Conservation (phyloP, 1,284 basidiomycete species). For the Schizophyllum commune region DNA sequence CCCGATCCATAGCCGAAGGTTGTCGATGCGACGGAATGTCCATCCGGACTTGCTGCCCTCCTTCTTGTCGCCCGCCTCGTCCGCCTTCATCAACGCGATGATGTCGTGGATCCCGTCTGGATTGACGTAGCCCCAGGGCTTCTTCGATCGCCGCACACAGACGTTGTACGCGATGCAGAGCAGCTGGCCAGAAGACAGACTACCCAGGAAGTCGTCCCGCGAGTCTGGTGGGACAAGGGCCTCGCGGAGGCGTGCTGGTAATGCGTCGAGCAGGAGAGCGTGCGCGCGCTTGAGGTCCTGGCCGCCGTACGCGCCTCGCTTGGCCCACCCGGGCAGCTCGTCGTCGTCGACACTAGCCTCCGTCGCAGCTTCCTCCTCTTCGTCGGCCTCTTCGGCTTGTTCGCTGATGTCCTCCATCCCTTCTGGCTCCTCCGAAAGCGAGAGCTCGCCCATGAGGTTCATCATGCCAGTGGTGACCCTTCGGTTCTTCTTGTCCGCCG, state of each 20-base stretch:
- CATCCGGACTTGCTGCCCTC: constrained; percentile 42
- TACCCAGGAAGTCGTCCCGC: constrained; percentile 39
- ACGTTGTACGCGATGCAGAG: constrained; percentile 77
- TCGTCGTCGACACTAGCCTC: constrained; percentile 47
- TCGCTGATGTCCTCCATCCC: constrained; percentile 42
- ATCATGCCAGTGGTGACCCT: constrained; percentile 50
- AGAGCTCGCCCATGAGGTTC: constrained; percentile 37
- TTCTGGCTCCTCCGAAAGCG: constrained; percentile 53
- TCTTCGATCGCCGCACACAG: constrained; percentile 68
- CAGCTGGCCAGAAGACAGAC: constrained; percentile 70
- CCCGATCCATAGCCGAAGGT: constrained; percentile 77
- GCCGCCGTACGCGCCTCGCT: constrained; percentile 40
- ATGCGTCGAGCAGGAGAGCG: constrained; percentile 47
- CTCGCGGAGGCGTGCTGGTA: constrained; percentile 39
- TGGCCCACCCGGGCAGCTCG: constrained; percentile 70
- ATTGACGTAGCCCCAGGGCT: constrained; percentile 85
- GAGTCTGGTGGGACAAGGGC: constrained; percentile 34
- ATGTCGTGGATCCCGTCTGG: constrained; percentile 75
- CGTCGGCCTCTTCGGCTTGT: constrained; percentile 38
- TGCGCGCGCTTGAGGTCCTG: constrained; percentile 58
- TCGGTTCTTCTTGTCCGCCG: constrained; percentile 27
- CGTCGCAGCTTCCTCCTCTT: constrained; percentile 12
- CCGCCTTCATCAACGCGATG: constrained; percentile 46
- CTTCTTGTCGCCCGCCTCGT: constrained; percentile 25
- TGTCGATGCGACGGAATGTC: constrained; percentile 81